Percentiles rank a stretch among this genome's conserved stretches.
These are phyloP conservation scores for Protea cynaroides DNA, from an alignment of 164 flowering plant genomes.

Conservation along the genomic window DNA sequence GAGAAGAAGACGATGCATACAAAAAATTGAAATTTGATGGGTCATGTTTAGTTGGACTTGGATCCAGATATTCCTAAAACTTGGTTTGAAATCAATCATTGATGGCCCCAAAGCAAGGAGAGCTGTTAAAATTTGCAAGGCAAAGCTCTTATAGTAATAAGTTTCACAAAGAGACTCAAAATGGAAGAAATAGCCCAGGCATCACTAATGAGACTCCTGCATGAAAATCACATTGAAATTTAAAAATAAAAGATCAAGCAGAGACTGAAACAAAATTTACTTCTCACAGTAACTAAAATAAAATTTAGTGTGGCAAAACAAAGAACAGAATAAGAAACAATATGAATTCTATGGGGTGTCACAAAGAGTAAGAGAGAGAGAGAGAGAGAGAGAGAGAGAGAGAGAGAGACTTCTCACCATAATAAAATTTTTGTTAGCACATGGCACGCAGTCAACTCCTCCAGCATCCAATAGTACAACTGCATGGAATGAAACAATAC, in stretches of 20 bases:
- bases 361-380: too few species aligned
- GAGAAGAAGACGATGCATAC: too few species aligned
- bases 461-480: conserved; percentile 74
- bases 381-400: too few species aligned
- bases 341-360: neutral
- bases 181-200: neutral
- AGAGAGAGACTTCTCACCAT: conserved; percentile 34
- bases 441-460: conserved; percentile 72
- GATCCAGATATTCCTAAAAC: too few species aligned
- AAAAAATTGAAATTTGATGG: too few species aligned
- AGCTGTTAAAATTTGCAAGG: too few species aligned
- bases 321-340: neutral
- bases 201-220: neutral
- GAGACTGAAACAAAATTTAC: conserved; percentile 1
- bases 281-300: conserved; percentile 2
- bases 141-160: too few species aligned
- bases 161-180: neutral
- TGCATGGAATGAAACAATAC: conserved; percentile 64
- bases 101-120: too few species aligned
- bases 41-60: too few species aligned
- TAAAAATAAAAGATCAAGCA: neutral
- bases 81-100: too few species aligned
- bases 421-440: conserved; percentile 56
- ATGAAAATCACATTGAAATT: neutral
- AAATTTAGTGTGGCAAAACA: neutral